Percentiles rank a stretch among this genome's conserved stretches.
Conservation (phyloP, 148 eudicot genomes). For the Euryodendron excelsum region DNA sequence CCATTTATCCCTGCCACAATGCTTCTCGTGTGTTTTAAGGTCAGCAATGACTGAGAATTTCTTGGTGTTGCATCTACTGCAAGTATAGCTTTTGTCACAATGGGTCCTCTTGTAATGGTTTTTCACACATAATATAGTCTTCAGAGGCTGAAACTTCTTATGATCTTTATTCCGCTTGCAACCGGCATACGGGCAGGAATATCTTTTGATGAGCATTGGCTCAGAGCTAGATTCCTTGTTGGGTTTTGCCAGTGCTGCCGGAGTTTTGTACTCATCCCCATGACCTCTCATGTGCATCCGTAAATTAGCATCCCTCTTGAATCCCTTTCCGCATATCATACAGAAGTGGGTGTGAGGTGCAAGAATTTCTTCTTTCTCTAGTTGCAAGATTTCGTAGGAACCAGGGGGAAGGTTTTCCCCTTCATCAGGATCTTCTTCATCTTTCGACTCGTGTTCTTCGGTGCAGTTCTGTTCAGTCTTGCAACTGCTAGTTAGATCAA, state of each 20-base stretch:
- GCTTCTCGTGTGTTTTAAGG: slow-evolving; percentile 95
- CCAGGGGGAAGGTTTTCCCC: slow-evolving; percentile 94
- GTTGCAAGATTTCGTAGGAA: slow-evolving; percentile 80
- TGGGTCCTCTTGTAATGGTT: slow-evolving; percentile 97
- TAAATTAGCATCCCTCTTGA: slow-evolving; percentile 92
- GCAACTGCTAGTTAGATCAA: slow-evolving; percentile 34
- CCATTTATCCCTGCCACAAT: slow-evolving; percentile 96
- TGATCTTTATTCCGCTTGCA: slow-evolving; percentile 96
- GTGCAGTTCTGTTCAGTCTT: slow-evolving; percentile 35
- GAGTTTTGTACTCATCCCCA: slow-evolving; percentile 89
- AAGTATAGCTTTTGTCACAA: slow-evolving; percentile 87
- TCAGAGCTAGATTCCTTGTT: slow-evolving; percentile 62
- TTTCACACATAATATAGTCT: slow-evolving; percentile 87
- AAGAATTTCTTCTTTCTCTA: slow-evolving; percentile 90
- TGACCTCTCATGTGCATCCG: slow-evolving; percentile 99
- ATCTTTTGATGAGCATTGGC: slow-evolving; percentile 71
- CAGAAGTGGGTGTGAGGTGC: slow-evolving; percentile 99
- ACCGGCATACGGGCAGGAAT: slow-evolving; percentile 83
- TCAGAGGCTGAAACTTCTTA: slow-evolving; percentile 86
- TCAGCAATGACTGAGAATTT: slow-evolving; percentile 95
- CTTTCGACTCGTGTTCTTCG: slow-evolving; percentile 73
- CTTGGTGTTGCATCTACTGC: slow-evolving; percentile 86
- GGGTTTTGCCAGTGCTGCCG: slow-evolving; percentile 94
- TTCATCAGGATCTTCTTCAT: slow-evolving; percentile 84
- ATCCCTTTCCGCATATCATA: slow-evolving; percentile 90